Evolutionary conservation across 164 flowering plant genomes (phyloP).

Genomic region (Litsea cubeba): DNA sequence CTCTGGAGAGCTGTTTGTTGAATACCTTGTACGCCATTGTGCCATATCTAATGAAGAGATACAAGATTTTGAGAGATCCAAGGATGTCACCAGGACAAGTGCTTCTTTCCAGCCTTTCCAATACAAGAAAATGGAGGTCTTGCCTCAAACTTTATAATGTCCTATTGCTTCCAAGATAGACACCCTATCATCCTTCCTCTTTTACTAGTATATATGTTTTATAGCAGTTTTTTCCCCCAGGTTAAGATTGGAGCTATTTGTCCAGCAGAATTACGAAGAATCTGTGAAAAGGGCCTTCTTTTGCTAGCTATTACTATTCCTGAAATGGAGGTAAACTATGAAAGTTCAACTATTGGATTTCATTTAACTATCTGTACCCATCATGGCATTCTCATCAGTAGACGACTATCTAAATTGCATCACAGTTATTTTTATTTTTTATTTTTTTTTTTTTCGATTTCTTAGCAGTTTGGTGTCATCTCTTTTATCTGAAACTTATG

Average conservation of each 20-base stretch:
- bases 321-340: conserved; percentile 84
- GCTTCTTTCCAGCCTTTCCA: conserved; percentile 21
- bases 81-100: conserved; percentile 32
- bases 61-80: conserved; percentile 32
- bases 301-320: conserved; percentile 86
- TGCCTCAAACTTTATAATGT: neutral
- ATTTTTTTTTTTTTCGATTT: neutral
- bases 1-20: conserved; percentile 84
- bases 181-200: neutral
- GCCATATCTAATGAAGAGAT: conserved; percentile 55
- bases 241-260: conserved; percentile 47
- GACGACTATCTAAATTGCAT: neutral
- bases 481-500: neutral
- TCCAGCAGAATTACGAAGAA: conserved; percentile 54
- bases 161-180: neutral
- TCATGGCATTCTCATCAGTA: too few relatives aligned
- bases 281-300: conserved; percentile 89
- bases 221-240: conserved; percentile 28
- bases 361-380: neutral
- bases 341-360: neutral
- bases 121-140: conserved; percentile 48
- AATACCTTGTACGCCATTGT: conserved; percentile 84
- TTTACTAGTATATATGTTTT: conserved; percentile 1
- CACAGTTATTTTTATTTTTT: too few relatives aligned
- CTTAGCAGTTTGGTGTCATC: neutral